These are phyloP conservation scores for Fraxinus sp. DNA, from an alignment of 305 asterid genomes.

Conservation along the genomic window DNA sequence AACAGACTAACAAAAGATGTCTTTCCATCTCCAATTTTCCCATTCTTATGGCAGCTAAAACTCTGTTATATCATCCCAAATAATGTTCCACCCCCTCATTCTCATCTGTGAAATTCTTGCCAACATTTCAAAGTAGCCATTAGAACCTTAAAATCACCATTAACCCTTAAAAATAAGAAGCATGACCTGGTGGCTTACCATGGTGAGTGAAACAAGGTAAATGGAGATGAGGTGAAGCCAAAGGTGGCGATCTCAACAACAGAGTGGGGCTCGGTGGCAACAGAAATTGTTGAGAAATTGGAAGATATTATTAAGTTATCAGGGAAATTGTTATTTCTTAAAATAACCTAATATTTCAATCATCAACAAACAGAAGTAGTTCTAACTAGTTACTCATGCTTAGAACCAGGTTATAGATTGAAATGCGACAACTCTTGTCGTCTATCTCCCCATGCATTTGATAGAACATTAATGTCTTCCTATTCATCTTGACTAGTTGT, in stretches of 20 bases:
- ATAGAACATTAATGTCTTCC: background rate
- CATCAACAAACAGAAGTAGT: background rate
- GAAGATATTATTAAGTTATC: background rate
- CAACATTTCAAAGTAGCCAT: background rate
- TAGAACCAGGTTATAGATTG: background rate
- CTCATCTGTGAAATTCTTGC: background rate
- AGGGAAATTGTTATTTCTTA: background rate
- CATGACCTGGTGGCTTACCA: background rate
- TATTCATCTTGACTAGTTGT: background rate
- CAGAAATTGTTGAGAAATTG: background rate
- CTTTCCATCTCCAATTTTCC: background rate
- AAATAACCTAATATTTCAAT: conserved; percentile 1
- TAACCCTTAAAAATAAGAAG: background rate
- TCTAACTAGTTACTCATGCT: background rate
- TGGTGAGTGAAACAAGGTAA: background rate
- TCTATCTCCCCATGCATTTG: background rate
- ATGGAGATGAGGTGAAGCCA: background rate
- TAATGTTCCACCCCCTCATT: background rate
- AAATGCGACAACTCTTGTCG: background rate
- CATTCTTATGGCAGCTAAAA: background rate
- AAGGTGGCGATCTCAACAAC: background rate
- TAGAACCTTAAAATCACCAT: background rate
- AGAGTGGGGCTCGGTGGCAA: background rate
- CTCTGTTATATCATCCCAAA: background rate
- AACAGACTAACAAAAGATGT: background rate